These are phyloP conservation scores for Tolypocladium inflatum DNA, from an alignment of 2,329 filamentous ascomycete genomes.

Conservation along the genomic window DNA sequence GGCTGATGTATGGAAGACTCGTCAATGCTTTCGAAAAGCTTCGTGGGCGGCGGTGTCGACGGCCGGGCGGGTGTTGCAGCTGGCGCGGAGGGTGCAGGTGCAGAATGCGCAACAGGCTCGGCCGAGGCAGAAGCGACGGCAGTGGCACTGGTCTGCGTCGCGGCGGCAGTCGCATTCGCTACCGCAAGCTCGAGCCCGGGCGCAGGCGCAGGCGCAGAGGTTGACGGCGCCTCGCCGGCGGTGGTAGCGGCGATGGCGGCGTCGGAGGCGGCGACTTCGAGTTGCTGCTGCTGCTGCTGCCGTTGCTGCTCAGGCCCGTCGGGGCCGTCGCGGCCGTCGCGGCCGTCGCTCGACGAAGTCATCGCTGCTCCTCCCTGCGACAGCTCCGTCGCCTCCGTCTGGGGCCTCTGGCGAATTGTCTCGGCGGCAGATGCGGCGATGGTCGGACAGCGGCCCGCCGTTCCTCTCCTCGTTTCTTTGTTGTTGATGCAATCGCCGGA, in stretches of 20 bases:
- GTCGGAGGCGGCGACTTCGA: background rate
- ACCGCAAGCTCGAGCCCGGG: background rate
- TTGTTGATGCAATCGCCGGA: slow-evolving; percentile 4
- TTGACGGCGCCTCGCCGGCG: background rate
- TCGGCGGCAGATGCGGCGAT: background rate
- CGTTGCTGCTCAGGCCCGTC: slow-evolving; percentile 1
- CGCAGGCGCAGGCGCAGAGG: background rate
- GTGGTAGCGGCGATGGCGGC: background rate
- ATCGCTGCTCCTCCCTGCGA: slow-evolving; percentile 41
- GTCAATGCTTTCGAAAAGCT: background rate
- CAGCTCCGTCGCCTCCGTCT: slow-evolving; percentile 45
- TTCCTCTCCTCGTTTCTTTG: background rate
- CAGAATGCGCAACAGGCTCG: background rate
- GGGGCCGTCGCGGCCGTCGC: slow-evolving; percentile 14
- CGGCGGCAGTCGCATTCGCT: background rate
- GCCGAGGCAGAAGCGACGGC: background rate
- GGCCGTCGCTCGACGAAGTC: slow-evolving; percentile 47
- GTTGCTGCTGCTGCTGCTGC: background rate
- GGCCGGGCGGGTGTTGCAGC: background rate
- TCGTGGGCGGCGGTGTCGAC: slow-evolving; percentile 7
- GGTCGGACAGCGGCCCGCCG: background rate
- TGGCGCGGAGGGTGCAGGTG: background rate
- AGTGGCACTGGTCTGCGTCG: background rate
- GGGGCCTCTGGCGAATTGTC: background rate
- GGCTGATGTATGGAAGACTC: background rate